Percentiles rank a stretch among this genome's conserved stretches.
Conservation (phyloP, 2,329 filamentous ascomycete species). For the Aureobasidium sp. region DNA sequence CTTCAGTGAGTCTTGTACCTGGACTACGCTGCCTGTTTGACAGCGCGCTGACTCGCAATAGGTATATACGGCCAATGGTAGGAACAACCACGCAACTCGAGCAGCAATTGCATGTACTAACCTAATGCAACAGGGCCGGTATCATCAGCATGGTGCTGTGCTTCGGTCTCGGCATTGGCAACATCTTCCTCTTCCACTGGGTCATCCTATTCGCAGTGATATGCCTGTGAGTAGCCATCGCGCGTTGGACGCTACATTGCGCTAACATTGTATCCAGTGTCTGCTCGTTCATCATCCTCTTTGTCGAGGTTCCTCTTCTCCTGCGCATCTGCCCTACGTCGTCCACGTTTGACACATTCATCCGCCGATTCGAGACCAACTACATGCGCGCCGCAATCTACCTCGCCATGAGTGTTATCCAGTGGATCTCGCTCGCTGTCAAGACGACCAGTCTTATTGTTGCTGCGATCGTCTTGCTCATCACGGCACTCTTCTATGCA, state of each 20-base stretch:
- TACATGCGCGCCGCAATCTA: conserved; percentile 94
- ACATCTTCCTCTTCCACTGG: conserved; percentile 56
- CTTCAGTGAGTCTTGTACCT: conserved; percentile 49
- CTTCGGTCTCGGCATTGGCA: conserved; percentile 61
- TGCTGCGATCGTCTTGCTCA: conserved; percentile 69
- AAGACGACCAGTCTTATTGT: conserved; percentile 70
- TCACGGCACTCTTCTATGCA: conserved; percentile 75
- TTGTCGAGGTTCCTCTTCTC: conserved; percentile 75
- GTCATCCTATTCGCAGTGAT: conserved; percentile 55
- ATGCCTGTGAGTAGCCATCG: conserved; percentile 40
- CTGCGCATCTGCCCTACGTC: conserved; percentile 97
- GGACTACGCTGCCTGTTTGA: conserved; percentile 11
- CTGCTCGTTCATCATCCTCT: conserved; percentile 44
- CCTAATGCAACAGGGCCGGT: conserved; percentile 37
- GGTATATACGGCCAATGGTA: conserved; percentile 66
- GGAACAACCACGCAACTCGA: conserved; percentile 26
- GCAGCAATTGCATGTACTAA: conserved; percentile 19
- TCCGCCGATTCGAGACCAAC: conserved; percentile 90
- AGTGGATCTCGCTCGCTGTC: conserved; percentile 72
- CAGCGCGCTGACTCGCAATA: conserved; percentile 26
- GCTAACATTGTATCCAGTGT: conserved; percentile 29
- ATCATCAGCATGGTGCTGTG: conserved; percentile 59
- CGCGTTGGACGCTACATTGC: background rate
- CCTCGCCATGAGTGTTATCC: conserved; percentile 67
- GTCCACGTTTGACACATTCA: conserved; percentile 75